A percentile compares a stretch with the other conserved stretches of the same genome.
phyloP scores from a whole-genome alignment of 805 yeast species.

The Lachancea thermotolerans region DNA sequence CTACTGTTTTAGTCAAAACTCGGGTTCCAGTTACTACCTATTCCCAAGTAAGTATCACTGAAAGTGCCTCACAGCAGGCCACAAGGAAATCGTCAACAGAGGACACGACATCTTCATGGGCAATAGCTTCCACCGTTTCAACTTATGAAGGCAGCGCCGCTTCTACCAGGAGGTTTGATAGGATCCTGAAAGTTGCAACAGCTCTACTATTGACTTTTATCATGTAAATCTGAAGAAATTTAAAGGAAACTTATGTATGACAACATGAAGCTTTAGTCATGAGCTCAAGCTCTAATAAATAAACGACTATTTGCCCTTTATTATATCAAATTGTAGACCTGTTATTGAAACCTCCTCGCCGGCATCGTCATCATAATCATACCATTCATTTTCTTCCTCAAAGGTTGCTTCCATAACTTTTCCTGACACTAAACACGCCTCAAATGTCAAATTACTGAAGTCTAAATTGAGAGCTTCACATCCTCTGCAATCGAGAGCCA shows the following conservation, averaged over 20 bases:
- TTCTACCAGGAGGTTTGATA: neutral
- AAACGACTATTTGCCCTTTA: constrained; percentile 25
- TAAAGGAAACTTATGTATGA: too few relatives aligned
- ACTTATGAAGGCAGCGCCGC: constrained; percentile 12
- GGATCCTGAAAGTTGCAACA: neutral
- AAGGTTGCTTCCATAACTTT: constrained; percentile 31
- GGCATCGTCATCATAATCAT: constrained; percentile 86
- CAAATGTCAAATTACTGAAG: constrained; percentile 38
- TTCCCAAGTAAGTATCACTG: neutral
- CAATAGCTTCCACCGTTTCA: constrained; percentile 7
- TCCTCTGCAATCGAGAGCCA: constrained; percentile 83
- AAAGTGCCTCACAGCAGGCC: neutral
- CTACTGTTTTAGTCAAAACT: constrained; percentile 8
- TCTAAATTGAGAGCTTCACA: constrained; percentile 61
- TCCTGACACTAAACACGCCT: constrained; percentile 20
- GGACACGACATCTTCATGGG: constrained; percentile 2
- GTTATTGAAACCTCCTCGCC: constrained; percentile 75
- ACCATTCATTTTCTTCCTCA: constrained; percentile 84
- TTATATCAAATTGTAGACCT: constrained; percentile 62
- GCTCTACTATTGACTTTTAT: neutral
- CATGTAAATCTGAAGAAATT: too few relatives aligned
- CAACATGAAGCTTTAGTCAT: too few relatives aligned
- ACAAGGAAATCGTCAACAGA: neutral
- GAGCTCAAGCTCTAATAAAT: too few relatives aligned
- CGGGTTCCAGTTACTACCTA: constrained; percentile 1